Base-by-base conservation (phyloP, 495 filamentous ascomycete species). In the Apodospora peruviana region DNA sequence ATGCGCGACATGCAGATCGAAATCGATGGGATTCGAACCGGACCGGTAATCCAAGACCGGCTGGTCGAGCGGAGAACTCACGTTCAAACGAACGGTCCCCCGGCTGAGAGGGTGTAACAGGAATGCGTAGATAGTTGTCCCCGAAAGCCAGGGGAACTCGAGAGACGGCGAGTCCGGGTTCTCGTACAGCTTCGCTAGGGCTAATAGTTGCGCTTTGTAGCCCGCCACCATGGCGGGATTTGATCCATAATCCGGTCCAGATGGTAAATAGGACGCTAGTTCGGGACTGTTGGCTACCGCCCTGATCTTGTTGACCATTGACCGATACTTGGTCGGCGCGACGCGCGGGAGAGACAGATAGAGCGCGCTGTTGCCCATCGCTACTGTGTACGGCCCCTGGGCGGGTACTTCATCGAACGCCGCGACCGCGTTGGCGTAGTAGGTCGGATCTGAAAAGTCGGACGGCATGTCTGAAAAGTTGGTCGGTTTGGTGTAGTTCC, bases 101-200 rank as follows among this genome's bases (percentile, higher is more conserved):
- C 60, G 48, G 52, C 65, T 65, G 11, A 63, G 52, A 5, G 67
- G 65, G 42, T 68, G 66, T 21, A 63, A 52, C 1, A 64, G 53
- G 23, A 62, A 47, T 2, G 55, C 48, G 20, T 22, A 41, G 7
- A 55, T 42, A 3, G 57, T 45, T 5, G 47, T 14, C 1, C 54
- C 58, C 2, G 47, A 45, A 1, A 51, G 48, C 20, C 65, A 62
- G 10, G 70, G 59, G 20, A 60, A 49, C 35, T 64, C 61, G 38
- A 59, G 29, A 35, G 37, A 53, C 5, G 61, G 55, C 0, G 52
- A 39, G 12, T 51, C 12, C 3, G 58, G 53, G 41, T 60, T 50
- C 16, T 23, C 32, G 22, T 51, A 38, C 1, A 54, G 37, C 12
- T 47, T 17, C 20, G 61, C 56, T 3, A 61, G 40, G 11, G 41